Base-by-base conservation (phyloP, 495 filamentous ascomycete genomes). In the Hyphodiscus hymeniophilus region DNA sequence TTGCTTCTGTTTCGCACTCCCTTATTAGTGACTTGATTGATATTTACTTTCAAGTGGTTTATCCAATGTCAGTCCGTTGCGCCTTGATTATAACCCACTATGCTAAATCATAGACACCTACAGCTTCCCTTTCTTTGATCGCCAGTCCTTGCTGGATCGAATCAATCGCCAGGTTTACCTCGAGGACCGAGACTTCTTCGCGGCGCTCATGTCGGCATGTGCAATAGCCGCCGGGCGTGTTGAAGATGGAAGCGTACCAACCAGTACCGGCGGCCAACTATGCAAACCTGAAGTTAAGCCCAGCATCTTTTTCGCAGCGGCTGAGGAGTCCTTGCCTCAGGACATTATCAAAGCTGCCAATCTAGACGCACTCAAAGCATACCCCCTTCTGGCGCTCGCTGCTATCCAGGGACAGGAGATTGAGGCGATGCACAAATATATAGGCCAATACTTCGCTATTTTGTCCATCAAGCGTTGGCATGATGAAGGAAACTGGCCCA, bases 71-170 rank as follows among this genome's bases (percentile, higher is more conserved):
- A 47, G 48, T 48, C 22, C 22, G 5, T 36, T 17, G 18, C 38
- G 18, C 8, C 38, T 32, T 15, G 1, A 21, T 21, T 23, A 17
- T 33, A 17, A 46, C 32, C 15, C 33, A 35, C 32, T 46, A 11
- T 13, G 15, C 32, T 15, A 35, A 40, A 10, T 23, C 12, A 23
- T 23, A 46, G 39, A 51, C 39, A 68, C 57, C 52, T 52, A 44
- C 28, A 72, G 70, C 39, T 74, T 70, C 44, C 73, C 72, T 1
- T 51, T 75, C 7, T 76, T 76, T 51, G 70, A 75, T 58, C 65
- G 57, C 17, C 60, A 60, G 38, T 64, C 64, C 34, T 58, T 73
- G 22, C 51, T 65, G 2, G 58, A 61, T 21, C 60, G 56, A 38
- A 54, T 74, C 15, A 52, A 59, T 33, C 57, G 58, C 36, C 48